phyloP scores from a whole-genome alignment of 306 rosid species.

The Crotalaria pallida region DNA sequence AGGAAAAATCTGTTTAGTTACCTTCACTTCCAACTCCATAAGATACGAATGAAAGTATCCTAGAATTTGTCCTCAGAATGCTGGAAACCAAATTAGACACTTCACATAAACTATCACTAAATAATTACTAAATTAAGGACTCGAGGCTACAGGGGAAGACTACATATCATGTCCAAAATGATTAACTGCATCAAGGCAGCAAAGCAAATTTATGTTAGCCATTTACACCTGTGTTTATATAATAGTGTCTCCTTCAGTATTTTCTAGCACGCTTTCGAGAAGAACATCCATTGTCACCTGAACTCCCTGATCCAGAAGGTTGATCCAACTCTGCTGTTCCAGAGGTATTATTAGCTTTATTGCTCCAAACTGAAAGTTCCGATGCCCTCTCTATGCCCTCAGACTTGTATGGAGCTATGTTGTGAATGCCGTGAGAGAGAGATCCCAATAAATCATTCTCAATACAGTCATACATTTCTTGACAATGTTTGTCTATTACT shows the following conservation, averaged over 20 bases:
- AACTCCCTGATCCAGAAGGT: slow-evolving; percentile 54
- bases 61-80: slow-evolving; percentile 28
- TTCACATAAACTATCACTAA: slow-evolving; percentile 34
- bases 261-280: slow-evolving; percentile 80
- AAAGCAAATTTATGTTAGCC: slow-evolving; percentile 48
- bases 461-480: slow-evolving; percentile 86
- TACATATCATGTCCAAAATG: slow-evolving; percentile 30
- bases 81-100: slow-evolving; percentile 29
- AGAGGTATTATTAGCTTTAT: slow-evolving; percentile 36
- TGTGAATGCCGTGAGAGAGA: slow-evolving; percentile 57
- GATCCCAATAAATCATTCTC: slow-evolving; percentile 86
- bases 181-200: slow-evolving; percentile 35
- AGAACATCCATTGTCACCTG: slow-evolving; percentile 53
- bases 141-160: slow-evolving; percentile 30
- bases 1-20: slow-evolving; percentile 14
- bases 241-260: slow-evolving; percentile 42
- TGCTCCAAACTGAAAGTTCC: slow-evolving; percentile 57
- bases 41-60: slow-evolving; percentile 30
- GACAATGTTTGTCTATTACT: slow-evolving; percentile 62
- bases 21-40: slow-evolving; percentile 27
- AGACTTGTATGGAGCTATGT: slow-evolving; percentile 86
- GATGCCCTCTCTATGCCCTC: slow-evolving; percentile 89
- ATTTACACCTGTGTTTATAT: slow-evolving; percentile 55
- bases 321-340: slow-evolving; percentile 34
- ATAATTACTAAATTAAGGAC: no score